Evolutionary conservation across 129 eudicot genomes (phyloP).

Genomic region (Rutidosis leptorrhynchoides): DNA sequence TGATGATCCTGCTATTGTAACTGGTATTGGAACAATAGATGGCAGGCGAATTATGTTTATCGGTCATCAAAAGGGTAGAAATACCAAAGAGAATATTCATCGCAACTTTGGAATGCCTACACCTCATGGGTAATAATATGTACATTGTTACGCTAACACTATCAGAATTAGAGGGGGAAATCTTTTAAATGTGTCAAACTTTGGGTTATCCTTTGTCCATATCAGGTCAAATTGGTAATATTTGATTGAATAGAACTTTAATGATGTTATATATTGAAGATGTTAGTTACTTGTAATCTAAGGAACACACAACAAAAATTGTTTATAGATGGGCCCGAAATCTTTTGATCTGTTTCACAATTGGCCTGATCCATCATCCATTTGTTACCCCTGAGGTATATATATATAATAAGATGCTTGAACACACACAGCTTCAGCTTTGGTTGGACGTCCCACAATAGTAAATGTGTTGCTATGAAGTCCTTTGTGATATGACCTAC

Average conservation of each 20-base stretch:
- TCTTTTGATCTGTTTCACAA: too few relatives aligned
- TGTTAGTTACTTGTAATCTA: neutral
- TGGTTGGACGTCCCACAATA: too few relatives aligned
- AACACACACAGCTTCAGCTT: too few relatives aligned
- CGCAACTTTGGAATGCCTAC: slow-evolving; percentile 99
- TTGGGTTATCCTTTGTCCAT: neutral
- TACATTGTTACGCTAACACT: neutral
- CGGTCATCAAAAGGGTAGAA: slow-evolving; percentile 93
- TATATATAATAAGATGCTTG: too few relatives aligned
- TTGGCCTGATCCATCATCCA: too few relatives aligned
- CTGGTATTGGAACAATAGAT: slow-evolving; percentile 77
- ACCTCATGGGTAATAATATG: slow-evolving; percentile 89
- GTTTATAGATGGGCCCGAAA: too few relatives aligned
- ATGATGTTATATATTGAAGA: too few relatives aligned
- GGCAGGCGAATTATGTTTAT: slow-evolving; percentile 85
- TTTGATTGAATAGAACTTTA: too few relatives aligned
- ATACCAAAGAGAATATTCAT: slow-evolving; percentile 80
- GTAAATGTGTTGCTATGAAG: too few relatives aligned
- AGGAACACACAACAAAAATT: neutral
- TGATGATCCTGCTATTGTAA: slow-evolving; percentile 81
- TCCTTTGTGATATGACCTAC: neutral
- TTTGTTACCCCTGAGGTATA: too few relatives aligned
- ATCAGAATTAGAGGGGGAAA: neutral
- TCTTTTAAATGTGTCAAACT: neutral
- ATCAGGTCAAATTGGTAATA: neutral